Evolutionary conservation across 495 filamentous ascomycete genomes (phyloP).

Genomic region (Entonaema liquescens): DNA sequence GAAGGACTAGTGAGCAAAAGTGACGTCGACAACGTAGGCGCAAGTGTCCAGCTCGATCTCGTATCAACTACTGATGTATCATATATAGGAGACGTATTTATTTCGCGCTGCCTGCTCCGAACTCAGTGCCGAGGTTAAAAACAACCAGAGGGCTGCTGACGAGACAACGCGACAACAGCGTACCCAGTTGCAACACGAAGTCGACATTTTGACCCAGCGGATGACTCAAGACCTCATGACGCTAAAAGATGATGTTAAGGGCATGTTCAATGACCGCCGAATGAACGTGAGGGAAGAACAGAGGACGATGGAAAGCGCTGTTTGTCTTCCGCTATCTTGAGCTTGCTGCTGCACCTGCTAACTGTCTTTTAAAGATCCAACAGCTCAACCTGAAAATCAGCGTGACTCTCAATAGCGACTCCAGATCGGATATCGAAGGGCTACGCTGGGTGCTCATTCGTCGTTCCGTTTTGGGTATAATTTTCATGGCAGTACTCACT

Average conservation of each 20-base stretch:
- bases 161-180: conserved; percentile 81
- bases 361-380: conserved; percentile 69
- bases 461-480: conserved; percentile 83
- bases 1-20: conserved; percentile 68
- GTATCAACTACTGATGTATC: conserved; percentile 1
- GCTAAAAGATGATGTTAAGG: conserved; percentile 89
- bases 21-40: conserved; percentile 51
- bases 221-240: conserved; percentile 79
- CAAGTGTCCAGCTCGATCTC: background rate
- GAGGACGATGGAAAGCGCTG: conserved; percentile 76
- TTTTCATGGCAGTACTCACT: conserved; percentile 61
- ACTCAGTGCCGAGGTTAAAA: conserved; percentile 80
- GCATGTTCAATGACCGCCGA: conserved; percentile 95
- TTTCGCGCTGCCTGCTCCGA: conserved; percentile 96
- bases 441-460: conserved; percentile 90
- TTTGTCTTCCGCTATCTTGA: conserved; percentile 47
- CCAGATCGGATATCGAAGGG: conserved; percentile 89
- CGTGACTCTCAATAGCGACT: conserved; percentile 82
- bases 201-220: conserved; percentile 87
- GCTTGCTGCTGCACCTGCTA: conserved; percentile 22
- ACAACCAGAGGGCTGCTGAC: conserved; percentile 65
- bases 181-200: conserved; percentile 86
- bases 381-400: conserved; percentile 95
- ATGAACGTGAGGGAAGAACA: conserved; percentile 90
- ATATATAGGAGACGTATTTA: conserved; percentile 77